These are phyloP conservation scores for Mrakiaceae sp. DNA, from an alignment of 1,284 basidiomycete species.

Conservation along the genomic window DNA sequence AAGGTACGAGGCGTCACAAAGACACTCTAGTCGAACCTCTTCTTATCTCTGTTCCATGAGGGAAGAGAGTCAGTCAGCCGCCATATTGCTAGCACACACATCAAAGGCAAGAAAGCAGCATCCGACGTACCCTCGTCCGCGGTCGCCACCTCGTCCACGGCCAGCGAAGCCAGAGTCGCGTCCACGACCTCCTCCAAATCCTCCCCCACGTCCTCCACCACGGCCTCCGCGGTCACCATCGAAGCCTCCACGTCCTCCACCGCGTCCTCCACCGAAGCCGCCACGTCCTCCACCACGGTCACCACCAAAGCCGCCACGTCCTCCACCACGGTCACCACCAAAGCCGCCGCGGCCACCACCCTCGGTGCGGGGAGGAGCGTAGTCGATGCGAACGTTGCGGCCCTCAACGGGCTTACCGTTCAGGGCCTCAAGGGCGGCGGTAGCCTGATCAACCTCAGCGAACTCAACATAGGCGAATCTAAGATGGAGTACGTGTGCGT, in stretches of 20 bases:
- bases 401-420: conserved; percentile 73
- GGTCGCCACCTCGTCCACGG: neutral
- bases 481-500: neutral
- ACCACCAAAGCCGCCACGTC: conserved; percentile 37
- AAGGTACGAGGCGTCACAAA: too few species aligned
- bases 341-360: conserved; percentile 27
- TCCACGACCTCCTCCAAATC: neutral
- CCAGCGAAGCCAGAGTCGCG: neutral
- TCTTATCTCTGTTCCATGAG: neutral
- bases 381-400: conserved; percentile 62
- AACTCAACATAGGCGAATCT: conserved; percentile 92
- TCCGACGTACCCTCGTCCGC: neutral
- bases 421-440: conserved; percentile 60
- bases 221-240: conserved; percentile 41
- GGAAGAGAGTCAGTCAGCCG: neutral
- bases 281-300: conserved; percentile 11
- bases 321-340: conserved; percentile 38
- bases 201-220: conserved; percentile 35
- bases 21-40: neutral
- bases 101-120: neutral
- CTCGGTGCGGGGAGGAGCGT: conserved; percentile 64
- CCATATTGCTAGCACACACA: neutral
- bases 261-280: conserved; percentile 3
- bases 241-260: conserved; percentile 36
- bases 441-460: conserved; percentile 63